Evolutionary conservation across 108 stramenopile genomes (phyloP).

Genomic region (Thalassiosira profunda): DNA sequence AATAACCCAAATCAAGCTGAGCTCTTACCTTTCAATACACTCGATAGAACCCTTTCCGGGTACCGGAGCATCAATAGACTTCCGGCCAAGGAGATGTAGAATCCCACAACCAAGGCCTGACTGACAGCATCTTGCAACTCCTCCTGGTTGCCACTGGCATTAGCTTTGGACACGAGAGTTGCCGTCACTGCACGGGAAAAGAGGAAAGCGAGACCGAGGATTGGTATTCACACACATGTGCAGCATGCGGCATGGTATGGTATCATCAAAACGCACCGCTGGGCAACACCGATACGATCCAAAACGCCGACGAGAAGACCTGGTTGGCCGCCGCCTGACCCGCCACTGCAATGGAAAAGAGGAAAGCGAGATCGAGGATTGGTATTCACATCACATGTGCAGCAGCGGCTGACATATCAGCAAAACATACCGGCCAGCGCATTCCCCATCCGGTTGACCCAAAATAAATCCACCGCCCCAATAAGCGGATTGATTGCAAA

Average conservation of each 20-base stretch:
- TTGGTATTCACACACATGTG: neutral
- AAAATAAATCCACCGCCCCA: conserved; percentile 90
- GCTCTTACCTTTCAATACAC: conserved; percentile 63
- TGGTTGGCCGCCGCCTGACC: conserved; percentile 94
- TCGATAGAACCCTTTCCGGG: conserved; percentile 60
- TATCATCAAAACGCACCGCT: conserved; percentile 41
- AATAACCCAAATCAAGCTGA: conserved; percentile 5
- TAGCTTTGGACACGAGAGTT: conserved; percentile 84
- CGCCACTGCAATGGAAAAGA: conserved; percentile 56
- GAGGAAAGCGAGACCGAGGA: neutral
- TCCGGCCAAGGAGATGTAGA: conserved; percentile 74
- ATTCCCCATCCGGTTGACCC: conserved; percentile 94
- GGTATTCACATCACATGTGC: neutral
- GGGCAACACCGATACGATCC: conserved; percentile 87
- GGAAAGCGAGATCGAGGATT: neutral
- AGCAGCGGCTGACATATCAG: neutral
- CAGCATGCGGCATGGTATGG: neutral
- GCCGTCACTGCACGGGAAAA: conserved; percentile 63
- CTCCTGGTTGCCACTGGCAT: conserved; percentile 74
- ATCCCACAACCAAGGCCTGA: conserved; percentile 79
- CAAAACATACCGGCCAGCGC: conserved; percentile 68
- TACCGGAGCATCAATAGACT: conserved; percentile 62
- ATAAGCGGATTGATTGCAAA: conserved; percentile 89
- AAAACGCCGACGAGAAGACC: conserved; percentile 85
- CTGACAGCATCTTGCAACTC: conserved; percentile 82